phyloP scores from a whole-genome alignment of 176 grass and related monocot species.

The Phyllostachys edulis region DNA sequence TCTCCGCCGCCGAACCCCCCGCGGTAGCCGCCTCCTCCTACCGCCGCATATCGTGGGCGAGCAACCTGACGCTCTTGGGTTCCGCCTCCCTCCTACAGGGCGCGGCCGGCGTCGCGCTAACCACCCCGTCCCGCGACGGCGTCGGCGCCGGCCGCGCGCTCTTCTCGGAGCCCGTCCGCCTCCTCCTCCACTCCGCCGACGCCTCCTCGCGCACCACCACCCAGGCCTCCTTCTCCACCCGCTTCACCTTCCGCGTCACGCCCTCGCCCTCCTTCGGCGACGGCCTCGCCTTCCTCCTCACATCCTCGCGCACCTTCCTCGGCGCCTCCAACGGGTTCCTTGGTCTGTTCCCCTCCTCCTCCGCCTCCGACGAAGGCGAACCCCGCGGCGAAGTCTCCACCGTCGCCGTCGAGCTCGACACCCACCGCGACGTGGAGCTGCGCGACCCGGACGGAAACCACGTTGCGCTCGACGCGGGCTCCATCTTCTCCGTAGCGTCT shows the following conservation, averaged over 20 bases:
- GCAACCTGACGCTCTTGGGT: slow-evolving; percentile 73
- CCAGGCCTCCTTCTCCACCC: slow-evolving; percentile 55
- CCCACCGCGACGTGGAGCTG: slow-evolving; percentile 43
- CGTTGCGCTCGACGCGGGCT: slow-evolving; percentile 7
- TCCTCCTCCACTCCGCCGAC: slow-evolving; percentile 36
- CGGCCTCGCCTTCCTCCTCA: slow-evolving; percentile 57
- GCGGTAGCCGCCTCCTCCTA: slow-evolving; percentile 10
- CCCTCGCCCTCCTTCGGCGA: slow-evolving; percentile 48
- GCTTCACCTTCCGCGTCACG: slow-evolving; percentile 61
- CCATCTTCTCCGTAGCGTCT: too few relatives aligned
- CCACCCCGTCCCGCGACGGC: slow-evolving; percentile 30
- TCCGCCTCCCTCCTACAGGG: slow-evolving; percentile 54
- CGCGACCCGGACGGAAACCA: slow-evolving; percentile 67
- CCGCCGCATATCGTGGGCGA: slow-evolving; percentile 59
- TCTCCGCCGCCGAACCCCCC: not conserved
- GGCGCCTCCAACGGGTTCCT: slow-evolving; percentile 51
- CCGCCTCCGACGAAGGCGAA: slow-evolving; percentile 29
- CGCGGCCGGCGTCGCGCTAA: slow-evolving; percentile 46
- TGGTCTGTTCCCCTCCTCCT: slow-evolving; percentile 32
- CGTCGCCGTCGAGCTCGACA: slow-evolving; percentile 60
- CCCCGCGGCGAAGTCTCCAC: slow-evolving; percentile 22
- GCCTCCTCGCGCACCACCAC: not conserved
- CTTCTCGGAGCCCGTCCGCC: slow-evolving; percentile 53
- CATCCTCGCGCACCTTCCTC: slow-evolving; percentile 47
- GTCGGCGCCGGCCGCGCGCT: slow-evolving; percentile 44